These are phyloP conservation scores for Candida sithepensis DNA, from an alignment of 805 yeast species.

Conservation along the genomic window DNA sequence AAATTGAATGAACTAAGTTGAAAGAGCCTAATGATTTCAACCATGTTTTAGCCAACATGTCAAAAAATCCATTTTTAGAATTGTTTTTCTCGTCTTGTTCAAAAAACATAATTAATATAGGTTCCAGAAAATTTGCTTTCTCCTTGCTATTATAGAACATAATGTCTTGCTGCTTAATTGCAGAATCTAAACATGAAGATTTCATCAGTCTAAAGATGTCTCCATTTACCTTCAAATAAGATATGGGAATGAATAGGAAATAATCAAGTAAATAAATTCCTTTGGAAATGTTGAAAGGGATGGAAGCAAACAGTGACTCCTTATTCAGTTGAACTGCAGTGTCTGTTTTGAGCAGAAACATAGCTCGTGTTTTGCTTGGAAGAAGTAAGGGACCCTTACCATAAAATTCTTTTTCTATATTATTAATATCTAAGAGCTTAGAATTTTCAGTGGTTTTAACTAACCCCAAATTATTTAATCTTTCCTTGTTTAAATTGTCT, in stretches of 20 bases:
- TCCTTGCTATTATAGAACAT: constrained; percentile 26
- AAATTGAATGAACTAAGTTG: constrained; percentile 37
- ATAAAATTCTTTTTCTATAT: constrained; percentile 12
- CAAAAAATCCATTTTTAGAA: constrained; percentile 32
- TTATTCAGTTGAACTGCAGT: constrained; percentile 14
- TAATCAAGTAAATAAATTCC: constrained; percentile 35
- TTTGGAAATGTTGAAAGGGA: constrained; percentile 39
- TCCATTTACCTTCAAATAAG: constrained; percentile 16
- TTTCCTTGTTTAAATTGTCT: constrained; percentile 10
- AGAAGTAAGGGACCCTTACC: constrained; percentile 18
- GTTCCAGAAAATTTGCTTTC: constrained; percentile 24
- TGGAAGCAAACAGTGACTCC: constrained; percentile 24
- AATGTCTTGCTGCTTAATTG: constrained; percentile 19
- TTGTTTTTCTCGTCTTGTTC: constrained; percentile 20
- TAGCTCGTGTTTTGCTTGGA: constrained; percentile 33
- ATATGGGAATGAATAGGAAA: constrained; percentile 36
- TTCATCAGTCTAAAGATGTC: constrained; percentile 5
- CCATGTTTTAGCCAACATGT: constrained; percentile 41
- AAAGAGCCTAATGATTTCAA: constrained; percentile 28
- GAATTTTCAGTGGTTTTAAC: constrained; percentile 8
- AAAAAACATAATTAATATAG: constrained; percentile 38
- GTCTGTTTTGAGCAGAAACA: constrained; percentile 38
- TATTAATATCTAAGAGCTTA: constrained; percentile 10
- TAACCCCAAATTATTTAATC: constrained; percentile 16
- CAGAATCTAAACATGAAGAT: constrained; percentile 2